These are phyloP conservation scores for Carex cristatella DNA, from an alignment of 176 grass and related monocot species.

Conservation along the genomic window DNA sequence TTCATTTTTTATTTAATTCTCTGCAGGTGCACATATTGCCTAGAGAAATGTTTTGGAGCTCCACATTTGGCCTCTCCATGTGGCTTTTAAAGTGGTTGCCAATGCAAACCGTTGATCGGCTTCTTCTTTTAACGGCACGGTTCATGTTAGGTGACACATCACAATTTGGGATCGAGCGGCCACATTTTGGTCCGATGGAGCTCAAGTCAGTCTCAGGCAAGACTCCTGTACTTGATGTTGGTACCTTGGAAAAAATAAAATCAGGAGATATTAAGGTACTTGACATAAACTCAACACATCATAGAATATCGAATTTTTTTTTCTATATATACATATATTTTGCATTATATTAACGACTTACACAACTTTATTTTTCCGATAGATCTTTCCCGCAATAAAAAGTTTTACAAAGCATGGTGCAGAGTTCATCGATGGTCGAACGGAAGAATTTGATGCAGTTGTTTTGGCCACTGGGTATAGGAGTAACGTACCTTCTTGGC, in stretches of 20 bases:
- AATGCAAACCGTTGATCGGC: constrained; percentile 39
- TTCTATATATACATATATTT: not conserved
- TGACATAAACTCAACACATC: not conserved
- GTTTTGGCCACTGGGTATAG: constrained; percentile 78
- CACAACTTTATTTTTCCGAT: not conserved
- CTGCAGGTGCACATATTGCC: constrained; percentile 74
- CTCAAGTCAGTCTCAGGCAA: constrained; percentile 59
- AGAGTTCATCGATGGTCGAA: constrained; percentile 61
- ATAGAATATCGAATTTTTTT: not conserved
- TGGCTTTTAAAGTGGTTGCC: constrained; percentile 49
- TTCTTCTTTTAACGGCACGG: constrained; percentile 41
- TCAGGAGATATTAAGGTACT: constrained; percentile 66
- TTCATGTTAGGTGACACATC: constrained; percentile 55
- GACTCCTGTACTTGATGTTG: constrained; percentile 79
- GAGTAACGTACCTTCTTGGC: constrained; percentile 83
- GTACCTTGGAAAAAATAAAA: constrained; percentile 68
- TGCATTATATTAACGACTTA: constrained; percentile 5
- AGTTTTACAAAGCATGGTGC: constrained; percentile 39
- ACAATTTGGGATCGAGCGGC: constrained; percentile 45
- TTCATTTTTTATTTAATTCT: not conserved
- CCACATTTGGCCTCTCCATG: constrained; percentile 65
- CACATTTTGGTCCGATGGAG: constrained; percentile 60
- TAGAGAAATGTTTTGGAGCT: constrained; percentile 59
- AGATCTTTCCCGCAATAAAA: constrained; percentile 57
- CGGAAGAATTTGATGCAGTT: constrained; percentile 48